A percentile compares a stretch with the other conserved stretches of the same genome.
Evolutionary conservation across 2,329 filamentous ascomycete species (phyloP).

Genomic region (Curvularia lunata): DNA sequence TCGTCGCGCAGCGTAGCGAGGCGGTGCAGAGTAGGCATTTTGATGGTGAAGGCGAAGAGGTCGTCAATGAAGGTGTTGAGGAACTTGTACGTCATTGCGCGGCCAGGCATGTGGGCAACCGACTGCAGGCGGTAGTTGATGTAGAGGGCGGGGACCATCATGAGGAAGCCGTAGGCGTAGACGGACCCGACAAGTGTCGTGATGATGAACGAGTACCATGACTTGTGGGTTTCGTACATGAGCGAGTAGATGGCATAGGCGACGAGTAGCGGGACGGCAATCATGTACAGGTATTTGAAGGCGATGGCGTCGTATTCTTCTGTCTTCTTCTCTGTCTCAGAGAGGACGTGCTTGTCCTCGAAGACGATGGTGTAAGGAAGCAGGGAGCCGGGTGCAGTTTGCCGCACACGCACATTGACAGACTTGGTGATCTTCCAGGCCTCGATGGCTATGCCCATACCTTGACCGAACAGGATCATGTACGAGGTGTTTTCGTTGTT

Average conservation of each 20-base stretch:
- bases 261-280: constrained; percentile 84
- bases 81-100: constrained; percentile 98
- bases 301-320: constrained; percentile 98
- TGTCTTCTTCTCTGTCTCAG: constrained; percentile 94
- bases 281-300: constrained; percentile 94
- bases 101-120: constrained; percentile 95
- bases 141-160: constrained; percentile 98
- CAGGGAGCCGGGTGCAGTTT: constrained; percentile 69
- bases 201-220: constrained; percentile 97
- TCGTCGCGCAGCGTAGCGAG: constrained; percentile 93
- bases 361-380: constrained; percentile 83
- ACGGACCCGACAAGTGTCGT: constrained; percentile 93
- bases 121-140: constrained; percentile 96
- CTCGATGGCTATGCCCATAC: constrained; percentile 77
- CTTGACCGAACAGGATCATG: constrained; percentile 97
- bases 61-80: constrained; percentile 99
- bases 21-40: constrained; percentile 95
- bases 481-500: constrained; percentile 98
- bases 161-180: constrained; percentile 97
- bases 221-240: constrained; percentile 93
- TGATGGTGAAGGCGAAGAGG: constrained; percentile 97
- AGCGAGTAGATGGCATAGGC: constrained; percentile 93
- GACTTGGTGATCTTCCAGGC: constrained; percentile 97
- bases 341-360: constrained; percentile 96
- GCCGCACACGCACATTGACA: constrained; percentile 83